Evolutionary conservation across 2,329 filamentous ascomycete species (phyloP), one percentile per base, ranked within the genome.

Genomic region (Aspergillus spinulosporus): DNA sequence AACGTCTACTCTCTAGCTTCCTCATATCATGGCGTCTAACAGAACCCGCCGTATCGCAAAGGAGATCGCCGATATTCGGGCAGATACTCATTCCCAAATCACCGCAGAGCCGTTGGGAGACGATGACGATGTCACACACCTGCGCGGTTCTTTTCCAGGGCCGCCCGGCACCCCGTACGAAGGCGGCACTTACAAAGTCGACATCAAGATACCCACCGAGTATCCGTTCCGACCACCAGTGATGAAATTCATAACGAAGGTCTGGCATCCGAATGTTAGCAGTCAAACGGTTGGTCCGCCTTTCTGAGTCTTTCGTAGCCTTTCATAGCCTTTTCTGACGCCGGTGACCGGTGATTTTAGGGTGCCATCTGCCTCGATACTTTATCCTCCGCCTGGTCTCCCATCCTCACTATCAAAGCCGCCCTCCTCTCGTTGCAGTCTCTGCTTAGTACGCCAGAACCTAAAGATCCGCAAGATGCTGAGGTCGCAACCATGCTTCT

Each of bases 221-320:
- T 99, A 99, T 69, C 94, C 94, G 0, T 99, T 99, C 78, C 89
- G 92, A 65, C 90, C 93, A 3, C 94, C 94, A 3, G 74, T 84
- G 57, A 97, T 99, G 89, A 88, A 85, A 66, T 97, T 97, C 70
- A 84, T 88, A 62, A 99, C 94, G 62, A 92, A 88, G 74, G 88
- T 97, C 65, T 99, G 92, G 92, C 94, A 99, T 73, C 94, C 94
- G 34, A 99, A 99, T 70, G 85, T 99, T 76, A 95, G 90, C 81
- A 93, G 89, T 68, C 89, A 94, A 72, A 97, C 92, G 40, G 92
- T 96, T 77, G 69, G 87, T 80, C 14, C 7, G 21, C 4, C 7
- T 14, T 6, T 21, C 21, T 21, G 21, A 21, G 15, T 36, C 8
- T 2, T 4, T 3, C 2, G 14, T 32, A 21, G 21, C 3, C 3